Evolutionary conservation across 495 filamentous ascomycete species (phyloP).

Genomic region (Rhypophila decipiens): DNA sequence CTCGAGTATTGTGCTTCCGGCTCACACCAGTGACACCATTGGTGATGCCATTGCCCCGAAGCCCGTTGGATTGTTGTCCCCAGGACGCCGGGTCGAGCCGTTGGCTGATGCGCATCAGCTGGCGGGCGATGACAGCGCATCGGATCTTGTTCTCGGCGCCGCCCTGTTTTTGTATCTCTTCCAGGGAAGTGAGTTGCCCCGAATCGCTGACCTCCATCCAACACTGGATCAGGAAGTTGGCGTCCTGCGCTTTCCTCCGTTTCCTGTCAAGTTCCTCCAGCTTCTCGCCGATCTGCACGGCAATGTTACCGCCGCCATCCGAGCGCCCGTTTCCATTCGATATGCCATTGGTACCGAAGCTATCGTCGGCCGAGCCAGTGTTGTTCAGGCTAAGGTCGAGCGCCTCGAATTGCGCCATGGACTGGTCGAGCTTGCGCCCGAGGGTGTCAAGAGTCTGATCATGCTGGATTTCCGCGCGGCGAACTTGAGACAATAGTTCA

Average conservation of each 20-base stretch:
- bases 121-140: conserved; percentile 83
- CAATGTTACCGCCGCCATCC: conserved; percentile 70
- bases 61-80: conserved; percentile 51
- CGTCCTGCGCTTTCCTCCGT: conserved; percentile 80
- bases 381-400: conserved; percentile 74
- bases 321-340: conserved; percentile 40
- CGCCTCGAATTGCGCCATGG: conserved; percentile 82
- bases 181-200: conserved; percentile 70
- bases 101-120: conserved; percentile 81
- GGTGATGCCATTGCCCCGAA: conserved; percentile 48
- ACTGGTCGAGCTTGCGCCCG: conserved; percentile 80
- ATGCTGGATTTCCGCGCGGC: conserved; percentile 87
- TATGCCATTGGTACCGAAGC: conserved; percentile 11
- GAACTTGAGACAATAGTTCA: conserved; percentile 80
- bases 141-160: conserved; percentile 80
- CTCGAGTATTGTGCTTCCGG: conserved; percentile 62
- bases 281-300: conserved; percentile 90
- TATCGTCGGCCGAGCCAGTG: conserved; percentile 20
- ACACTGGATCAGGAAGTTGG: conserved; percentile 90
- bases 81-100: conserved; percentile 70
- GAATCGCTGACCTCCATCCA: conserved; percentile 89
- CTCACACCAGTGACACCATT: conserved; percentile 37
- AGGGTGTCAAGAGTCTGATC: conserved; percentile 79
- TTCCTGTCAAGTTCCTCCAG: conserved; percentile 93
- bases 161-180: conserved; percentile 72